Conservation (phyloP, 176 grass and related monocot species). For the Phyllostachys edulis region DNA sequence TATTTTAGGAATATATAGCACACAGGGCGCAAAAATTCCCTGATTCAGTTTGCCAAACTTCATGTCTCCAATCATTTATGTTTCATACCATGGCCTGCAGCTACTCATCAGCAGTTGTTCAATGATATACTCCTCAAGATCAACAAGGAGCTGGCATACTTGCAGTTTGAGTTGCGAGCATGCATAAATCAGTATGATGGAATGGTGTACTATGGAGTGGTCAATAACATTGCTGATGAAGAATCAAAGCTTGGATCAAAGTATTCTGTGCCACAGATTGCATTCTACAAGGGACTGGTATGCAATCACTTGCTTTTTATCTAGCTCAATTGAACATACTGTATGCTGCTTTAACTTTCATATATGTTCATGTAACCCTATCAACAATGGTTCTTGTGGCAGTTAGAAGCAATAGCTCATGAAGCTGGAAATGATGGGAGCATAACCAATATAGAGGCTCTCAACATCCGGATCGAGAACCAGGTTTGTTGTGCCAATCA, state of each 20-base stretch:
- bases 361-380: constrained; percentile 10
- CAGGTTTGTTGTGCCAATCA: constrained; percentile 47
- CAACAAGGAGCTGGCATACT: constrained; percentile 68
- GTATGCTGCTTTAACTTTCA: background rate
- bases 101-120: constrained; percentile 48
- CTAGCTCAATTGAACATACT: background rate
- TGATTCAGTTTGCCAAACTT: background rate
- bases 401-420: constrained; percentile 82
- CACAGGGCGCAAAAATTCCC: background rate
- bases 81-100: constrained; percentile 39
- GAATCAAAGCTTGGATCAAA: constrained; percentile 85
- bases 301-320: background rate
- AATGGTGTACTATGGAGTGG: constrained; percentile 64
- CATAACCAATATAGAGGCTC: constrained; percentile 65
- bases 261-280: constrained; percentile 85
- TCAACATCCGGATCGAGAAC: constrained; percentile 66
- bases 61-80: background rate
- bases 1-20: background rate
- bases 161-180: constrained; percentile 84
- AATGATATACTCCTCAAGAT: constrained; percentile 71
- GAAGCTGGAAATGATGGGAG: constrained; percentile 58
- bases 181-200: constrained; percentile 87
- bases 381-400: constrained; percentile 24
- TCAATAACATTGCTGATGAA: constrained; percentile 78
- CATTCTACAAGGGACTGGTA: constrained; percentile 94